Evolutionary conservation across 2,329 filamentous ascomycete genomes (phyloP), one percentile per base, ranked within the genome.

Genomic region (Thermoascus crustaceus): DNA sequence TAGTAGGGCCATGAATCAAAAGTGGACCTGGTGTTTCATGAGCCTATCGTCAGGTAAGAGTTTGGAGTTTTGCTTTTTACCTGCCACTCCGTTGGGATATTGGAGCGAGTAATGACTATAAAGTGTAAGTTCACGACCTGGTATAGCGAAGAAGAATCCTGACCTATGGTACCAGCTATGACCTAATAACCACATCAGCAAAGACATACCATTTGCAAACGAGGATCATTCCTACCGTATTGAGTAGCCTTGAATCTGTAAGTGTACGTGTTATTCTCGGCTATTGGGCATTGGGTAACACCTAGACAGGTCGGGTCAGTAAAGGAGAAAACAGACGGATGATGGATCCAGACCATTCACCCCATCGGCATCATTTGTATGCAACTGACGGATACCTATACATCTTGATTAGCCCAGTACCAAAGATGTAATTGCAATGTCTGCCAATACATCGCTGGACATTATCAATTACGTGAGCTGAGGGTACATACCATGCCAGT

Each of bases 1-100:
- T 50, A 3, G 47, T 44, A 30, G 52, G 52, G 4, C 52, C 52
- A 34, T 55, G 50, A 27, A 55, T 48, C 21, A 52, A 44, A 31
- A 55, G 46, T 11, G 52, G 51, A 3, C 52, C 52, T 19, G 40
- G 32, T 8, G 63, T 37, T 5, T 48, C 48, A 29, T 50, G 47
- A 17, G 39, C 46, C 30, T 50, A 49, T 34, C 50, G 47, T 19
- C 46, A 27, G 17, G 40, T 5, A 25, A 9, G 33, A 49, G 8
- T 18, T 14, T 11, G 7, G 4, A n/a, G 13, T 5, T 35, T n/a
- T n/a, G n/a, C n/a, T 13, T n/a, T 9, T 27, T 35, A 27, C 23
- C 32, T 11, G 32, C 32, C 4, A 35, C 32, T 19, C 23, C 32
- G 8, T 27, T 27, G 6, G 23, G 16, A 14, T 27, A 35, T 29